Percentiles rank a stretch among this genome's conserved stretches.
phyloP scores from a whole-genome alignment of 768 basidiomycete species.

The Leucosporidium creatinivorum region DNA sequence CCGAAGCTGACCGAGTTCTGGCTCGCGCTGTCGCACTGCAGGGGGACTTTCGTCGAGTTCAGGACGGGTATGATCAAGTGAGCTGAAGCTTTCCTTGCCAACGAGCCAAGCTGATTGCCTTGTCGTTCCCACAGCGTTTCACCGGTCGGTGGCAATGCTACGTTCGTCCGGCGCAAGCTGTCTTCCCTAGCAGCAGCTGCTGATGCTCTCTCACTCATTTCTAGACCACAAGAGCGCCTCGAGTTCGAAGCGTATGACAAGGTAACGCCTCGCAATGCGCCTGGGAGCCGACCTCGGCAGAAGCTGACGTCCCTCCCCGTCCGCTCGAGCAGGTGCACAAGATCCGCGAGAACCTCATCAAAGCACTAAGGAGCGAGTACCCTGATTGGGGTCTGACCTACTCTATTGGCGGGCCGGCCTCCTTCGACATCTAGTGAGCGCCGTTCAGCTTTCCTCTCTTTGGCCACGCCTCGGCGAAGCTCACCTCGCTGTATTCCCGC shows the following conservation, averaged over 20 bases:
- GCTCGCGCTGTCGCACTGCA: slow-evolving; percentile 40
- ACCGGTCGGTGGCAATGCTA: slow-evolving; percentile 90
- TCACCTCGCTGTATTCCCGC: neutral
- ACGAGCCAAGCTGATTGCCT: neutral
- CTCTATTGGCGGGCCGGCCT: slow-evolving; percentile 91
- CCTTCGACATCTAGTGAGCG: slow-evolving; percentile 62
- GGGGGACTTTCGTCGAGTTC: slow-evolving; percentile 96
- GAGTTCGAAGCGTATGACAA: slow-evolving; percentile 77
- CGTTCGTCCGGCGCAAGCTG: slow-evolving; percentile 48
- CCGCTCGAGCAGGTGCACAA: slow-evolving; percentile 53
- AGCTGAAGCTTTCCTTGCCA: neutral
- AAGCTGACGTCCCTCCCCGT: neutral
- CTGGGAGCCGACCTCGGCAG: neutral
- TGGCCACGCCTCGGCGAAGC: neutral
- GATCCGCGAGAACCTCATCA: slow-evolving; percentile 65
- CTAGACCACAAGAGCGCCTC: slow-evolving; percentile 68
- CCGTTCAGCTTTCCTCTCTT: no score
- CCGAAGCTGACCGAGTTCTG: slow-evolving; percentile 13
- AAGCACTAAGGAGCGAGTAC: slow-evolving; percentile 71
- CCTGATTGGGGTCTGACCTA: slow-evolving; percentile 75
- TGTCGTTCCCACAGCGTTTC: slow-evolving; percentile 50
- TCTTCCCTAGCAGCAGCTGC: no score
- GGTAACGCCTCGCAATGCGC: slow-evolving; percentile 44
- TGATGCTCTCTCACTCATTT: neutral
- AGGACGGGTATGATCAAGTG: slow-evolving; percentile 90